Percentiles rank a stretch among this genome's conserved stretches.
Conservation (phyloP, 805 yeast genomes). For the Yarrowia divulgata region DNA sequence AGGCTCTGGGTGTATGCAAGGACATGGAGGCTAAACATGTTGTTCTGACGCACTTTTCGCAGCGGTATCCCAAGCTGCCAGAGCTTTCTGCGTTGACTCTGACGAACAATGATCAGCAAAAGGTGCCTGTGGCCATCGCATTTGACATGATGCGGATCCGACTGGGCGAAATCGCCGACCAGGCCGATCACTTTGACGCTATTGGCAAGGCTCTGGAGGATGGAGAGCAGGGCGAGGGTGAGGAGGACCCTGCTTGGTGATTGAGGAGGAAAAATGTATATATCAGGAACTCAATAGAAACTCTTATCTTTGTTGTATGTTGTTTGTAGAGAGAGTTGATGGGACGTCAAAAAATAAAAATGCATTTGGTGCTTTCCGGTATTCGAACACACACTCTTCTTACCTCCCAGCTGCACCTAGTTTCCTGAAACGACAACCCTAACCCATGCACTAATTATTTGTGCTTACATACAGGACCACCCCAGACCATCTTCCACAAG, state of each 20-base stretch:
- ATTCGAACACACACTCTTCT: no score
- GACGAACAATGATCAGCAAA: not conserved
- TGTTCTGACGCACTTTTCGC: slow-evolving; percentile 90
- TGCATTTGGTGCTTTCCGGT: no score
- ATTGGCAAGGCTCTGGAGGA: slow-evolving; percentile 5
- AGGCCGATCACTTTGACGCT: slow-evolving; percentile 1
- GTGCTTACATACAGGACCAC: not conserved
- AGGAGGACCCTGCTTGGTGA: not conserved
- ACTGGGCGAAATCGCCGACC: slow-evolving; percentile 10
- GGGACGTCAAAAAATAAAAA: no score
- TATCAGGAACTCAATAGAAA: not conserved
- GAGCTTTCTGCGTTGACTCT: slow-evolving; percentile 38
- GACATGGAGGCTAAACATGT: slow-evolving; percentile 75
- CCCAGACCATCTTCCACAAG: not conserved
- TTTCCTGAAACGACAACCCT: no score
- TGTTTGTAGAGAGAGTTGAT: no score
- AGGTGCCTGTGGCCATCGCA: slow-evolving; percentile 34
- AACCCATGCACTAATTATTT: no score
- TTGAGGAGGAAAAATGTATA: not conserved
- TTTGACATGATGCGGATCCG: slow-evolving; percentile 36
- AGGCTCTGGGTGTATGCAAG: slow-evolving; percentile 75
- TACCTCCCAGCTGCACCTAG: no score
- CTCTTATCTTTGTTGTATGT: no score
- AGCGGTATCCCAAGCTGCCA: slow-evolving; percentile 76
- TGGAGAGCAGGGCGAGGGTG: not conserved